phyloP scores from a whole-genome alignment of 2,329 filamentous ascomycete species.

The Xylariaceae sp. region DNA sequence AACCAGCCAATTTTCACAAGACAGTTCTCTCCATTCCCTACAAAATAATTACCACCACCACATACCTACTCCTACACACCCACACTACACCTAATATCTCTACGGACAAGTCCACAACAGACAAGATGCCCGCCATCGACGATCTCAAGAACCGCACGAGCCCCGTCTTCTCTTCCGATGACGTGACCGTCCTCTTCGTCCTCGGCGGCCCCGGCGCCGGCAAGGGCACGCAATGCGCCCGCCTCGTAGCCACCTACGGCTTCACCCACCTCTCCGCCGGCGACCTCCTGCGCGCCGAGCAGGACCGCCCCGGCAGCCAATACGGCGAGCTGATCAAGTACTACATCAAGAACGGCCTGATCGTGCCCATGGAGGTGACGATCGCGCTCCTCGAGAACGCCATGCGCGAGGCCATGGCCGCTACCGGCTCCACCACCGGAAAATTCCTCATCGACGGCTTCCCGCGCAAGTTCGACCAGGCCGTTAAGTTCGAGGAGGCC shows the following conservation, averaged over 20 bases:
- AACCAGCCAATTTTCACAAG: too few relatives aligned
- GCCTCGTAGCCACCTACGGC: conserved; percentile 78
- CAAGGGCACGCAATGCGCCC: conserved; percentile 92
- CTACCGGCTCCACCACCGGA: conserved; percentile 31
- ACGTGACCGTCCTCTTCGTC: conserved; percentile 92
- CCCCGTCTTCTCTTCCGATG: conserved; percentile 67
- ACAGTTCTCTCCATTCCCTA: too few relatives aligned
- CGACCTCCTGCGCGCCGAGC: conserved; percentile 89
- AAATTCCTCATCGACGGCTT: conserved; percentile 81
- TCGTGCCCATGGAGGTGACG: conserved; percentile 99
- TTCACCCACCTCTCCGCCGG: conserved; percentile 93
- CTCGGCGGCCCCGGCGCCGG: conserved; percentile 93
- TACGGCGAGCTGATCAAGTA: conserved; percentile 90
- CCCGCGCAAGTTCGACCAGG: conserved; percentile 96
- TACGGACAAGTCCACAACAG: not conserved
- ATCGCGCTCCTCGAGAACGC: conserved; percentile 90
- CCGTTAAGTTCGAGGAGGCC: conserved; percentile 82
- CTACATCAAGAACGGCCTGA: conserved; percentile 89
- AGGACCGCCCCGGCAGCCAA: conserved; percentile 76
- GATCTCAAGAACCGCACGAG: conserved; percentile 38
- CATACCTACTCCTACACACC: too few relatives aligned
- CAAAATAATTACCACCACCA: too few relatives aligned
- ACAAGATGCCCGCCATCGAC: conserved; percentile 39
- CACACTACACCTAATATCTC: too few relatives aligned
- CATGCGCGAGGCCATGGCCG: conserved; percentile 64